A percentile compares a stretch with the other conserved stretches of the same genome.
phyloP scores from a whole-genome alignment of 2,329 filamentous ascomycete genomes.

The Fusarium robinianum region DNA sequence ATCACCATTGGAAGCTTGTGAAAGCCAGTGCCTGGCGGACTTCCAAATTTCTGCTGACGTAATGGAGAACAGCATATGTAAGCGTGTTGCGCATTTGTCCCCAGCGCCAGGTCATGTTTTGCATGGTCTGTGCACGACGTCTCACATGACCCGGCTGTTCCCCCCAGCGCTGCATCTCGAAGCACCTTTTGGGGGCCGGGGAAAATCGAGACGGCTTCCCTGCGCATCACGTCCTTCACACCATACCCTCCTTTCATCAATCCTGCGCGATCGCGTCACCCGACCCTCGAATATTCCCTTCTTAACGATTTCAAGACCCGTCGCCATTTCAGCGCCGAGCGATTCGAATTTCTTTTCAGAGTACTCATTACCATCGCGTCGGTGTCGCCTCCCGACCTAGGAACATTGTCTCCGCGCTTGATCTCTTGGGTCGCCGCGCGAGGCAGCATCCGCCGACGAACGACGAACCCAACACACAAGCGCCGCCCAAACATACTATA shows the following conservation, averaged over 20 bases:
- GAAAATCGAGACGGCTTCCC: conserved; percentile 29
- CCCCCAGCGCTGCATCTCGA: conserved; percentile 18
- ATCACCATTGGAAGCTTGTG: too few relatives aligned
- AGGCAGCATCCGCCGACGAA: conserved; percentile 3
- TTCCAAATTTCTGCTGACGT: too few relatives aligned
- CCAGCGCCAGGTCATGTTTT: background rate
- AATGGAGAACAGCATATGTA: too few relatives aligned
- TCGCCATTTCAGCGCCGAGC: conserved; percentile 8
- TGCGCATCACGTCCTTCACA: conserved; percentile 23
- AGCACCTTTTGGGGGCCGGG: conserved; percentile 8
- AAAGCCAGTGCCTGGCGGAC: too few relatives aligned
- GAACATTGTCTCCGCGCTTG: conserved; percentile 12
- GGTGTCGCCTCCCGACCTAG: conserved; percentile 7
- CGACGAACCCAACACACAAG: conserved; percentile 2
- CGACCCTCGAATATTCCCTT: conserved; percentile 4
- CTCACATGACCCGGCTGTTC: conserved; percentile 42
- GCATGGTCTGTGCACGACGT: conserved; percentile 32
- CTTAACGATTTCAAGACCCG: background rate
- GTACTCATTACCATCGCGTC: conserved; percentile 17
- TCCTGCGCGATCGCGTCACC: conserved; percentile 20
- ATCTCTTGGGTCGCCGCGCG: conserved; percentile 3
- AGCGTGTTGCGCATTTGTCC: conserved; percentile 4
- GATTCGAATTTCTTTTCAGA: conserved; percentile 3
- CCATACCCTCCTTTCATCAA: conserved; percentile 25
- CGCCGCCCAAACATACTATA: background rate